phyloP scores from a whole-genome alignment of 768 basidiomycete species.

The Galerina marginata region DNA sequence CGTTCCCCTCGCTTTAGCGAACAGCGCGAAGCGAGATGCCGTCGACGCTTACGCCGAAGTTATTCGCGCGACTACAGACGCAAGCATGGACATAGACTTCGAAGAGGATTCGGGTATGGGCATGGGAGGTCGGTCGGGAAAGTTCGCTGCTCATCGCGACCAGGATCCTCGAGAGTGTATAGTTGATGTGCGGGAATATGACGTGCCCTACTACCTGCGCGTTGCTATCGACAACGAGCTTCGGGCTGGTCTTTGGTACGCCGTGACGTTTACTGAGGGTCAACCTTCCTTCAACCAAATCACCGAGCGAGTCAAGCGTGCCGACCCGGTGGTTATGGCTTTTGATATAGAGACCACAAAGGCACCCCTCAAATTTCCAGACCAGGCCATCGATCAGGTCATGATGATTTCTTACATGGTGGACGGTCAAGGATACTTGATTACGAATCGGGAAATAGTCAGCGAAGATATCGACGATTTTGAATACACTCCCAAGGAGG shows the following conservation, averaged over 20 bases:
- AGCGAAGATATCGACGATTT: conserved; percentile 98
- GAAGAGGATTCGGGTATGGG: conserved; percentile 58
- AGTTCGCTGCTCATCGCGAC: conserved; percentile 48
- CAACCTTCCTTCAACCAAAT: conserved; percentile 76
- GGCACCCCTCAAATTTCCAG: conserved; percentile 99
- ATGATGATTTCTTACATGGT: conserved; percentile 99
- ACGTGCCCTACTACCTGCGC: conserved; percentile 96
- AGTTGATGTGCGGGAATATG: conserved; percentile 94
- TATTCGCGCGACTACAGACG: conserved; percentile 76
- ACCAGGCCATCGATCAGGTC: conserved; percentile 93
- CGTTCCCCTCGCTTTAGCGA: conserved; percentile 86
- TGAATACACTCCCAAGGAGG: conserved; percentile 98
- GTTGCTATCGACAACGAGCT: conserved; percentile 99
- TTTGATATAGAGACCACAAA: conserved; percentile 99
- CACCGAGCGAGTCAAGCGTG: conserved; percentile 91
- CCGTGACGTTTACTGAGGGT: conserved; percentile 81
- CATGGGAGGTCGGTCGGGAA: conserved; percentile 38
- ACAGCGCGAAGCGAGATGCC: conserved; percentile 91
- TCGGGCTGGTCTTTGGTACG: conserved; percentile 98
- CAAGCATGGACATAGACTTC: conserved; percentile 69
- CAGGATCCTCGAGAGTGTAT: conserved; percentile 90
- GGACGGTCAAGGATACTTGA: conserved; percentile 96
- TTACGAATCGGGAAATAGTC: conserved; percentile 97
- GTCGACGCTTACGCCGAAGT: conserved; percentile 99
- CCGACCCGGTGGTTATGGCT: conserved; percentile 98